Percentiles rank a stretch among this genome's conserved stretches.
Conservation (phyloP, 2,329 filamentous ascomycete species). For the Epichloe baconii region DNA sequence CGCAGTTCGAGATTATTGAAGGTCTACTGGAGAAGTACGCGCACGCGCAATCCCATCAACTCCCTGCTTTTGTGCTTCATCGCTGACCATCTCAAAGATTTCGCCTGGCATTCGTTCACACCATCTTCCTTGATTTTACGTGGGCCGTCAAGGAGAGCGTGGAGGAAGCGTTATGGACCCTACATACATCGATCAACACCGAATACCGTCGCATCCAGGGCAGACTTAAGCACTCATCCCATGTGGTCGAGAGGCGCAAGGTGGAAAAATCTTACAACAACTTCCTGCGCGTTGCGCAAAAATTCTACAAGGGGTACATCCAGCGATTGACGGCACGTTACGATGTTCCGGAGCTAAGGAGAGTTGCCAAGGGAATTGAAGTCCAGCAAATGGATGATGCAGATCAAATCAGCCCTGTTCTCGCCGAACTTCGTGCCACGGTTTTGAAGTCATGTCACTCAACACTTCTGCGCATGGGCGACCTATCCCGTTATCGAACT, state of each 20-base stretch:
- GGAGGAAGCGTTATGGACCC: constrained; percentile 64
- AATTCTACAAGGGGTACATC: constrained; percentile 79
- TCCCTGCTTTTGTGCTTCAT: background rate
- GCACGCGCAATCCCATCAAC: constrained; percentile 16
- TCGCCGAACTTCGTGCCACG: constrained; percentile 37
- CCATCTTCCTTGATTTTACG: constrained; percentile 60
- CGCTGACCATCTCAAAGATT: constrained; percentile 23
- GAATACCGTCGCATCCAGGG: constrained; percentile 61
- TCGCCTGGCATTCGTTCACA: constrained; percentile 57
- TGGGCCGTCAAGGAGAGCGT: constrained; percentile 49
- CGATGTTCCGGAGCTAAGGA: constrained; percentile 36
- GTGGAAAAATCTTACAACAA: constrained; percentile 68
- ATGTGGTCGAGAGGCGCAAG: constrained; percentile 56
- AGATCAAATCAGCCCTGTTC: constrained; percentile 30
- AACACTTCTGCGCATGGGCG: constrained; percentile 75
- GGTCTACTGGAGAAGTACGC: constrained; percentile 21
- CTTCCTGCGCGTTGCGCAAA: constrained; percentile 78
- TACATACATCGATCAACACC: constrained; percentile 64
- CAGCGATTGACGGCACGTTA: constrained; percentile 57
- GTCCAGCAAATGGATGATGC: constrained; percentile 28
- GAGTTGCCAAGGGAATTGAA: constrained; percentile 28
- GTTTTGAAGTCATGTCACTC: constrained; percentile 67
- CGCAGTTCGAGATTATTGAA: constrained; percentile 31
- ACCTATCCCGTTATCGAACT: constrained; percentile 74
- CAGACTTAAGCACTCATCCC: constrained; percentile 36